Evolutionary conservation across 768 basidiomycete species (phyloP).

Genomic region (Trametes cingulata): DNA sequence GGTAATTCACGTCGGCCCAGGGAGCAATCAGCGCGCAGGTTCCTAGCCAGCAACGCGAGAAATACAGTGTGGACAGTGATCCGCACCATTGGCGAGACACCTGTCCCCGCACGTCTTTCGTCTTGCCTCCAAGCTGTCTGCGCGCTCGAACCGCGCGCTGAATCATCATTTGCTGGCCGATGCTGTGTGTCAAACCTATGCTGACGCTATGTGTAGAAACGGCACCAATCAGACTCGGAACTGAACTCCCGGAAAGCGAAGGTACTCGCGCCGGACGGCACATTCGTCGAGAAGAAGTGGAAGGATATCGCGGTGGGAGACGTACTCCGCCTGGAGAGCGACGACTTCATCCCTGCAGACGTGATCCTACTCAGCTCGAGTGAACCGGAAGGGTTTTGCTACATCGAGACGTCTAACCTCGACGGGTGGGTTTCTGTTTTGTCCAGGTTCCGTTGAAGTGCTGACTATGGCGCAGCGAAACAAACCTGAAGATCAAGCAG

Average conservation of each 20-base stretch:
- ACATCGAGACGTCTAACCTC: constrained; percentile 96
- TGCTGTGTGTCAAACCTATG: not conserved
- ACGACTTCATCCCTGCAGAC: constrained; percentile 97
- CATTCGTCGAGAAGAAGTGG: constrained; percentile 82
- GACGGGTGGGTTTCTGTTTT: constrained; percentile 69
- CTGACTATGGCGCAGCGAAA: constrained; percentile 60
- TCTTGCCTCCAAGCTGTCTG: no score
- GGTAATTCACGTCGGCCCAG: no score
- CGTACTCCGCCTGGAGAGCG: constrained; percentile 83
- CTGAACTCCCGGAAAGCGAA: constrained; percentile 84
- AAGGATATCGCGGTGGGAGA: constrained; percentile 89
- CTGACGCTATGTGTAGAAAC: constrained; percentile 60
- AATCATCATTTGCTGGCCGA: not conserved
- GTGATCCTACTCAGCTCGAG: constrained; percentile 83
- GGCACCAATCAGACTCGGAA: constrained; percentile 92
- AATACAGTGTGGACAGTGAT: no score
- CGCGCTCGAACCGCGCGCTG: no score
- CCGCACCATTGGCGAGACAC: no score
- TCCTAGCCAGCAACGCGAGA: no score
- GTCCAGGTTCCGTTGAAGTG: not conserved
- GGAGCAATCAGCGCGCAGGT: no score
- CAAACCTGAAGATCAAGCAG: constrained; percentile 99
- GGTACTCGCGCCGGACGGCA: constrained; percentile 61
- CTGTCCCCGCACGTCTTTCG: no score
- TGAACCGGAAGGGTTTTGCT: constrained; percentile 96